A percentile compares a stretch with the other conserved stretches of the same genome.
These are phyloP conservation scores for Citrullus amarus DNA, from an alignment of 306 rosid genomes.

Conservation along the genomic window DNA sequence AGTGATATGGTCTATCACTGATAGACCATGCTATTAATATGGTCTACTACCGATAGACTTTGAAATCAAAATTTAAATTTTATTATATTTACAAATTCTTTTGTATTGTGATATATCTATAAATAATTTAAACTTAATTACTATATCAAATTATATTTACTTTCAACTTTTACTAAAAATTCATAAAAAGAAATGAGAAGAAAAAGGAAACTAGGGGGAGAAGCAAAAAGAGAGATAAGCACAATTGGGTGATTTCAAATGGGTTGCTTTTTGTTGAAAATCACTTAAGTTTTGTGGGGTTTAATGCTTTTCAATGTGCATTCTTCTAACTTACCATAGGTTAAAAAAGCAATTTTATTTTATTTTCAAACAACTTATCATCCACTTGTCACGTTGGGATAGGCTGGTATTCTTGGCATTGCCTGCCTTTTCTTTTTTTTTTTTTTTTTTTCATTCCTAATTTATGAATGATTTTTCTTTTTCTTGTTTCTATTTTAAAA, in stretches of 20 bases:
- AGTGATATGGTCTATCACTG: too few relatives aligned
- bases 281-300: background rate
- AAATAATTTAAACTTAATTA: too few relatives aligned
- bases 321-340: background rate
- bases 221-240: background rate
- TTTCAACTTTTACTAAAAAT: background rate
- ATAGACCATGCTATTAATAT: too few relatives aligned
- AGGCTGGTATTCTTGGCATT: background rate
- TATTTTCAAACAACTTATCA: background rate
- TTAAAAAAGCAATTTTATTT: background rate
- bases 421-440: background rate
- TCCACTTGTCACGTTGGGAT: background rate
- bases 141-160: too few relatives aligned
- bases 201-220: background rate
- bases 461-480: too few relatives aligned
- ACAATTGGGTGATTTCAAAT: background rate
- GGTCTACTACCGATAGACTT: too few relatives aligned
- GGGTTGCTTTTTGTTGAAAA: background rate
- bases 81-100: too few relatives aligned
- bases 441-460: background rate
- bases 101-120: too few relatives aligned
- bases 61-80: too few relatives aligned
- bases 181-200: background rate
- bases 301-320: background rate
- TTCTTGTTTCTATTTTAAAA: background rate